Base-by-base conservation (phyloP, 805 yeast genomes). In the Candida maris region DNA sequence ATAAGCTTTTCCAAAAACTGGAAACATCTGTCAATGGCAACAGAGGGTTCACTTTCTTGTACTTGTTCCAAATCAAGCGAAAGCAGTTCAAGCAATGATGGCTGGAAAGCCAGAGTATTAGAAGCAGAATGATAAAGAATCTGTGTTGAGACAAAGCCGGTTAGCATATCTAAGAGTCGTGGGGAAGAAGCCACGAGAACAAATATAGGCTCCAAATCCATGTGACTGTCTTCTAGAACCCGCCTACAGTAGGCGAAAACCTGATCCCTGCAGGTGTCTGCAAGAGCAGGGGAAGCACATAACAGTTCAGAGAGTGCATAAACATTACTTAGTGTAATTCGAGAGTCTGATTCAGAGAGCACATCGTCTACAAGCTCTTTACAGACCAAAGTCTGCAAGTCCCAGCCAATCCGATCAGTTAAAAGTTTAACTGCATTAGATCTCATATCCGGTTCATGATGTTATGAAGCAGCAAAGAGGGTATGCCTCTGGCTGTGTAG, bases 1-100 rank as follows among this genome's bases (percentile, higher is more conserved):
- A 61, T 67, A 7, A 65, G 46, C 20, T 45, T 37, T 32, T 72
- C 75, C 19, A 71, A 48, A 28, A 71, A 61, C 12, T 52, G 37
- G 13, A 75, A 49, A 3, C 68, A 20, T 5, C 36, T 38, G 16
- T 29, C 31, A 17, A 28, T 10, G 7, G 10, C 21, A 17, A 18
- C 21, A 9, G 7, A 6, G 21, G 8, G 8, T 28, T 10, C 20
- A 28, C 12, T 16, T 7, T 28, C 21, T 15, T 6, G 7, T 15
- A 9, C 9, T 13, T 7, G 7, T 10, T 28, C 10, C 7, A 25
- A n/a, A 13, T 17, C 21, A 9, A 28, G 21, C 8, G 19, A 10
- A 9, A 28, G 21, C 8, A 8, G 7, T 15, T 17, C 18, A 8
- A 28, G 12, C 13, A 17, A 7, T 6, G 20, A 9, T 15, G 9